A percentile compares a stretch with the other conserved stretches of the same genome.
Conservation (phyloP, 1,284 basidiomycete genomes). For the Malassezia obtusa region DNA sequence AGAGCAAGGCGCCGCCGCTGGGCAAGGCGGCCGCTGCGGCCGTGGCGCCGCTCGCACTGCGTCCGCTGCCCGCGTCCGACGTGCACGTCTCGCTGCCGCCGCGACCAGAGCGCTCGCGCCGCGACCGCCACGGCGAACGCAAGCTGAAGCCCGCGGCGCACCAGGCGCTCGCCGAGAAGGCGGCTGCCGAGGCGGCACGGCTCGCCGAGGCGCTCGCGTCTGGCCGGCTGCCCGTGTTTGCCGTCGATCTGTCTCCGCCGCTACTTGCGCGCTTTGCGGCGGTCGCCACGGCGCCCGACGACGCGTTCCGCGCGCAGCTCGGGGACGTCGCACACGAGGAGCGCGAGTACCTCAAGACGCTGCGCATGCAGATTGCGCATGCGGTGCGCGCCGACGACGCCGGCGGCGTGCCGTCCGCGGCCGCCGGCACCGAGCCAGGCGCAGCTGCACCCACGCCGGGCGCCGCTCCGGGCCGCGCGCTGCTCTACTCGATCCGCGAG, state of each 20-base stretch:
- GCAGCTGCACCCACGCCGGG: background rate
- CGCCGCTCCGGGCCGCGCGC: background rate
- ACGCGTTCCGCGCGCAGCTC: slow-evolving; percentile 28
- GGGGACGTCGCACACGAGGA: slow-evolving; percentile 27
- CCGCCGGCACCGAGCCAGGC: background rate
- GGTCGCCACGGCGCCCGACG: slow-evolving; percentile 19
- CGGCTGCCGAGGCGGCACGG: slow-evolving; percentile 26
- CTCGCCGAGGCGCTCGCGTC: slow-evolving; percentile 26
- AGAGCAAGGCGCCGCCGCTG: slow-evolving; percentile 9
- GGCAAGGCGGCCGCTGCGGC: slow-evolving; percentile 8
- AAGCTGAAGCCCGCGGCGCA: slow-evolving; percentile 24
- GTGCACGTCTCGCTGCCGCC: slow-evolving; percentile 10
- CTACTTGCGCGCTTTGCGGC: slow-evolving; percentile 22
- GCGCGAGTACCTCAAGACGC: slow-evolving; percentile 24
- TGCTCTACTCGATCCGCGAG: slow-evolving; percentile 11
- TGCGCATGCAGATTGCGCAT: slow-evolving; percentile 3
- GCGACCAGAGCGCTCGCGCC: slow-evolving; percentile 9
- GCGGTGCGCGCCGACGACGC: background rate
- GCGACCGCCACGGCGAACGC: slow-evolving; percentile 28
- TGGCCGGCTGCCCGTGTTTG: slow-evolving; percentile 33
- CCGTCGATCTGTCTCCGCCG: slow-evolving; percentile 31
- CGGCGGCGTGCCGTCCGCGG: background rate
- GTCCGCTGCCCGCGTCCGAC: background rate
- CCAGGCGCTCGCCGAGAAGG: slow-evolving; percentile 33
- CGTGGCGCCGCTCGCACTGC: background rate